phyloP scores from a whole-genome alignment of 805 yeast genomes.

The Saccharomycopsis sp. region DNA sequence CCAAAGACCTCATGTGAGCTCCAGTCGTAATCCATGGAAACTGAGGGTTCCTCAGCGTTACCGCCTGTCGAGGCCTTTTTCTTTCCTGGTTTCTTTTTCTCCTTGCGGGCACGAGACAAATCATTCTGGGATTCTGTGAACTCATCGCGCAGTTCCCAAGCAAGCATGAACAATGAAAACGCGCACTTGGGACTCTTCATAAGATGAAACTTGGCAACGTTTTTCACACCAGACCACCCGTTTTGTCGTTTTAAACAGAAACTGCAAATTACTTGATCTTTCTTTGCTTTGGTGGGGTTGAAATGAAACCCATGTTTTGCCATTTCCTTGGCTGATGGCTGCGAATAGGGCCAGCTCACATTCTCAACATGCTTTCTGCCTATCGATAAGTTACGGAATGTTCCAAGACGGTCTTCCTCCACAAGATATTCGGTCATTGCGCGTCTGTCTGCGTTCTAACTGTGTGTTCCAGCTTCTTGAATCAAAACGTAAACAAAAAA shows the following conservation, averaged over 20 bases:
- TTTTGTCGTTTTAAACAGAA: constrained; percentile 44
- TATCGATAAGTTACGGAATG: constrained; percentile 12
- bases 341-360: constrained; percentile 24
- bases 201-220: constrained; percentile 41
- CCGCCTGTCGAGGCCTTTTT: not conserved
- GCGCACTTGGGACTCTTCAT: constrained; percentile 29
- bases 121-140: constrained; percentile 20
- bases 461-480: not conserved
- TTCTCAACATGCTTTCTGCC: constrained; percentile 16
- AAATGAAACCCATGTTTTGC: constrained; percentile 56
- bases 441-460: not conserved
- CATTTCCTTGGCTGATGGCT: constrained; percentile 31
- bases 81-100: not conserved
- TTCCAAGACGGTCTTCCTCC: constrained; percentile 7
- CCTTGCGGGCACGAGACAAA: constrained; percentile 24
- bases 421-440: too few species aligned
- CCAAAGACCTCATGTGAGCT: constrained; percentile 21
- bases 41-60: too few species aligned
- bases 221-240: constrained; percentile 49
- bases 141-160: constrained; percentile 22
- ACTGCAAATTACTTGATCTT: constrained; percentile 50
- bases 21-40: constrained; percentile 23
- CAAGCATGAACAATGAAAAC: constrained; percentile 25
- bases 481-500: not conserved
- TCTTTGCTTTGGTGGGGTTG: constrained; percentile 42